A percentile compares a stretch with the other conserved stretches of the same genome.
These are phyloP conservation scores for Tetrapisispora nanseiensis DNA, from an alignment of 805 yeast species.

Conservation along the genomic window DNA sequence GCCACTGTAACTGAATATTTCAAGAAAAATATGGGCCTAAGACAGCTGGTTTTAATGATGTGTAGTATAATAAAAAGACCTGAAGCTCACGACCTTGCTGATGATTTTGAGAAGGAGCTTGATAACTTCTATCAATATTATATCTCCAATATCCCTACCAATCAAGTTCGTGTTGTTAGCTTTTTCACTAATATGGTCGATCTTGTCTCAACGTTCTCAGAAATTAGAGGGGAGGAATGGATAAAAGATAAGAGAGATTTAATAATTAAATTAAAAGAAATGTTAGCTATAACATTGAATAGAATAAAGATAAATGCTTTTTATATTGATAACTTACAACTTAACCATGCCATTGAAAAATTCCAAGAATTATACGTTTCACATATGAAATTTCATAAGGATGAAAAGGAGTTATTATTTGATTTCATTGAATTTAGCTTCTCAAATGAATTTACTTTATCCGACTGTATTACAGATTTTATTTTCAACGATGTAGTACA, in stretches of 20 bases:
- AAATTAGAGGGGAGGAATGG: conserved; percentile 48
- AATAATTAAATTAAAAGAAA: conserved; percentile 20
- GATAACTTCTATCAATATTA: conserved; percentile 39
- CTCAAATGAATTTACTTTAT: conserved; percentile 12
- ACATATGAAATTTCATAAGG: conserved; percentile 28
- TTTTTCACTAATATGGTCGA: conserved; percentile 64
- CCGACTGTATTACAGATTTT: conserved; percentile 43
- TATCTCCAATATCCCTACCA: conserved; percentile 34
- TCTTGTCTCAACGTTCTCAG: conserved; percentile 44
- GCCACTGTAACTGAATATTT: conserved; percentile 65
- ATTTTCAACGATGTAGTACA: conserved; percentile 48
- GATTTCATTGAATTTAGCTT: conserved; percentile 33
- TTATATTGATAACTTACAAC: conserved; percentile 46
- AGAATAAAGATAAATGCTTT: conserved; percentile 21
- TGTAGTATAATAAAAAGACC: conserved; percentile 25
- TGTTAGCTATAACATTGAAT: conserved; percentile 20
- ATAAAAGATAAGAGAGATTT: conserved; percentile 35
- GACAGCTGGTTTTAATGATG: conserved; percentile 42
- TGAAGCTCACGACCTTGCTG: conserved; percentile 40
- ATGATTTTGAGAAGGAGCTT: conserved; percentile 44
- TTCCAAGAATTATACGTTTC: conserved; percentile 43
- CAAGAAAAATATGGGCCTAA: conserved; percentile 50
- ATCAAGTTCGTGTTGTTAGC: conserved; percentile 29
- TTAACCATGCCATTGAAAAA: conserved; percentile 57
- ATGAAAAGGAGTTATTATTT: conserved; percentile 31